A percentile compares a stretch with the other conserved stretches of the same genome.
phyloP scores from a whole-genome alignment of 2,329 filamentous ascomycete genomes.

The Botrytis galanthina region DNA sequence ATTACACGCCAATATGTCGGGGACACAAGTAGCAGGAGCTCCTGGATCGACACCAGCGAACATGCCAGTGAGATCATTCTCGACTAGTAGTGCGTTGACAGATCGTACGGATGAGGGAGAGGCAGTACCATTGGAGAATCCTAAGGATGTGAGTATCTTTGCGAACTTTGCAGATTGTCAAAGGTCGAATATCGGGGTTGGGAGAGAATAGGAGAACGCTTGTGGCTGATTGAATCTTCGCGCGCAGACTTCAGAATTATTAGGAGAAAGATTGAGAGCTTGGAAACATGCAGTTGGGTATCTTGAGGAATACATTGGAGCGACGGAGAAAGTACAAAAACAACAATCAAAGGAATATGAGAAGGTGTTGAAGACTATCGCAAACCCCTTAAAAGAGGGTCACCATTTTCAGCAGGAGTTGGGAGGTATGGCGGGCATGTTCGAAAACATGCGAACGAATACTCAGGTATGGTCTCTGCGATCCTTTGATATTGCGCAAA shows the following conservation, averaged over 20 bases:
- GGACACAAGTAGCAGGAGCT: conserved; percentile 27
- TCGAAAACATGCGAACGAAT: conserved; percentile 91
- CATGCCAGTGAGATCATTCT: conserved; percentile 34
- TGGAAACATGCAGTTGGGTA: conserved; percentile 95
- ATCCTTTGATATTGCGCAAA: not conserved
- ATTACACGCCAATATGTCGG: conserved; percentile 30
- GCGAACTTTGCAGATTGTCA: not conserved
- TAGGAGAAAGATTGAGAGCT: conserved; percentile 83
- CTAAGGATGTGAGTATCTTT: conserved; percentile 34
- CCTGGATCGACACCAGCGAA: conserved; percentile 32
- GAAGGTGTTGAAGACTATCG: conserved; percentile 89
- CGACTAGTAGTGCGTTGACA: conserved; percentile 30
- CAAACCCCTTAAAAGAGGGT: conserved; percentile 79
- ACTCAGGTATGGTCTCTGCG: conserved; percentile 58
- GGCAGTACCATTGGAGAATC: conserved; percentile 35
- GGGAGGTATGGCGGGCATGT: conserved; percentile 85
- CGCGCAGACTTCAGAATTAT: conserved; percentile 69
- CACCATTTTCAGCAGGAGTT: conserved; percentile 89
- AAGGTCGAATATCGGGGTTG: not conserved
- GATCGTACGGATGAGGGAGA: conserved; percentile 33
- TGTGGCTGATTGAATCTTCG: not conserved
- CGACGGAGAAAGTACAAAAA: conserved; percentile 83
- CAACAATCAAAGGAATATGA: conserved; percentile 92
- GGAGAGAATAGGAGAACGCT: too few relatives aligned
- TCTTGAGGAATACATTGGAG: conserved; percentile 83